Conservation (phyloP, 2,329 filamentous ascomycete species). For the Alternaria sp. region DNA sequence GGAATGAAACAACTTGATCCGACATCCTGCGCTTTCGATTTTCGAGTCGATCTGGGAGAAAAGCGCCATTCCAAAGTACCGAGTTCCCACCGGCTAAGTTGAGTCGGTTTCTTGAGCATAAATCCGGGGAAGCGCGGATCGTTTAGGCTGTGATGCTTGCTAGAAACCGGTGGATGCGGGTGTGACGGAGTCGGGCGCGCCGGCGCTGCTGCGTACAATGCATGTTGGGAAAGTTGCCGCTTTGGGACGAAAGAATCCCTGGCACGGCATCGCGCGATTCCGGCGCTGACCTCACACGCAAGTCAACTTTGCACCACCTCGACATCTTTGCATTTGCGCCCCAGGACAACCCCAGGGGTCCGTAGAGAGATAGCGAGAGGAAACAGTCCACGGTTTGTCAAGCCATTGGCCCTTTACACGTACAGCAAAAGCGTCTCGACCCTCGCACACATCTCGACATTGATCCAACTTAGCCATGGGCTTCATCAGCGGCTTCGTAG, state of each 20-base stretch:
- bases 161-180: background rate
- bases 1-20: too few species aligned
- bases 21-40: background rate
- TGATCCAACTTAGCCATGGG: slow-evolving; percentile 52
- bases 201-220: slow-evolving; percentile 10
- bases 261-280: slow-evolving; percentile 16
- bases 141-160: background rate
- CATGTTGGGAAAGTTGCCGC: slow-evolving; percentile 8
- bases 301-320: slow-evolving; percentile 7
- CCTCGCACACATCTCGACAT: slow-evolving; percentile 5
- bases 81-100: background rate
- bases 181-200: background rate
- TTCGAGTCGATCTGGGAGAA: background rate
- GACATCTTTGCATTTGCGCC: background rate
- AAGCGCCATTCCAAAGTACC: background rate
- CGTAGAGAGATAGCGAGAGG: background rate
- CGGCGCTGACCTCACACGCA: slow-evolving; percentile 20
- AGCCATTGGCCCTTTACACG: slow-evolving; percentile 20
- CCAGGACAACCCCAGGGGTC: background rate
- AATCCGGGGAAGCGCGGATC: too few species aligned
- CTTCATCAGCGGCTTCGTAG: slow-evolving; percentile 62
- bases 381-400: background rate
- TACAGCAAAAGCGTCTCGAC: background rate
- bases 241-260: slow-evolving; percentile 13
- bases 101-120: background rate